These are phyloP conservation scores for Penicillium argentinense DNA, from an alignment of 495 filamentous ascomycete species.

Conservation along the genomic window DNA sequence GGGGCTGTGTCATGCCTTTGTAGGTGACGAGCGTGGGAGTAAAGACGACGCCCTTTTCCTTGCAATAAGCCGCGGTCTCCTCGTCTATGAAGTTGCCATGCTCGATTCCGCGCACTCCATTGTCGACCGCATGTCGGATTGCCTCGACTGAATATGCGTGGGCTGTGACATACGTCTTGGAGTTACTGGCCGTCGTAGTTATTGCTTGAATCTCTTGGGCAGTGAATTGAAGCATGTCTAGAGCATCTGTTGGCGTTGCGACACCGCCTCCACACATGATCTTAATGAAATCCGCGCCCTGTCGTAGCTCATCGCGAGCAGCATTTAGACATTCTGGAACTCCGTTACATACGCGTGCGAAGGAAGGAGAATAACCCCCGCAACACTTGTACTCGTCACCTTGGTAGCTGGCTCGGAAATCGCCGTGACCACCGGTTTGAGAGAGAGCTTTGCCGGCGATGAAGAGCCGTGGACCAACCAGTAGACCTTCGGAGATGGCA, in stretches of 20 bases:
- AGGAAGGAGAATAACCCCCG: slow-evolving; percentile 22
- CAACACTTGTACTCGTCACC: slow-evolving; percentile 39
- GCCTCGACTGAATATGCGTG: slow-evolving; percentile 50
- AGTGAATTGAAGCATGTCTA: slow-evolving; percentile 50
- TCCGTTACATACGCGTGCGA: slow-evolving; percentile 44
- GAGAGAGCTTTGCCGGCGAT: slow-evolving; percentile 39
- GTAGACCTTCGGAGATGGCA: slow-evolving; percentile 42
- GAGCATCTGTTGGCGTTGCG: slow-evolving; percentile 43
- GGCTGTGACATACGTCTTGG: slow-evolving; percentile 50
- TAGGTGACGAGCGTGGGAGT: slow-evolving; percentile 54
- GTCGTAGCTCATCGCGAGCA: slow-evolving; percentile 47
- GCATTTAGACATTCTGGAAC: slow-evolving; percentile 45
- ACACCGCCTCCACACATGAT: slow-evolving; percentile 57
- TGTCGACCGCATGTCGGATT: slow-evolving; percentile 49
- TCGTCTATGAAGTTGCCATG: slow-evolving; percentile 53
- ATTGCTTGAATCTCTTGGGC: slow-evolving; percentile 50
- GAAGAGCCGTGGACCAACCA: slow-evolving; percentile 46
- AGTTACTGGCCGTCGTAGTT: slow-evolving; percentile 36
- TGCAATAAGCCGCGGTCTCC: slow-evolving; percentile 44
- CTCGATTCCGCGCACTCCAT: slow-evolving; percentile 54
- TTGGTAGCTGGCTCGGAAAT: slow-evolving; percentile 30
- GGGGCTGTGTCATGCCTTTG: slow-evolving; percentile 37
- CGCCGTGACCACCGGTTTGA: slow-evolving; percentile 54
- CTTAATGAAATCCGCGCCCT: slow-evolving; percentile 54
- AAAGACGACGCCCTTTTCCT: slow-evolving; percentile 37